phyloP scores from a whole-genome alignment of 2,329 filamentous ascomycete species.

The Penicillium griseofulvum region DNA sequence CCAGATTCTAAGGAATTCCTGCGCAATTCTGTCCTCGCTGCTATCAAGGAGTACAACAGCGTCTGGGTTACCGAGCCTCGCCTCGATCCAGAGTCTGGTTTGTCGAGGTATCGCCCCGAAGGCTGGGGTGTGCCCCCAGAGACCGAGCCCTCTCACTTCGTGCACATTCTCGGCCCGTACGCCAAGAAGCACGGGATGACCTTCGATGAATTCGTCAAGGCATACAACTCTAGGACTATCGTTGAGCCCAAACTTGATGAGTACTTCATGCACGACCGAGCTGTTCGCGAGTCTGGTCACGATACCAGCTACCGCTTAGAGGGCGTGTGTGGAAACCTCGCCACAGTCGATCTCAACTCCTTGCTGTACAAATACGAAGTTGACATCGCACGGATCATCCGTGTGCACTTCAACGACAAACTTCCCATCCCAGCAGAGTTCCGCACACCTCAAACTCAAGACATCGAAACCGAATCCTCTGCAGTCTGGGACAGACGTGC shows the following conservation, averaged over 20 bases:
- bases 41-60: constrained; percentile 93
- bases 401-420: constrained; percentile 76
- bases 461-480: constrained; percentile 74
- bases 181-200: constrained; percentile 77
- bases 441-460: constrained; percentile 62
- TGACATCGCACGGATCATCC: constrained; percentile 85
- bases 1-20: constrained; percentile 78
- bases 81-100: constrained; percentile 70
- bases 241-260: constrained; percentile 85
- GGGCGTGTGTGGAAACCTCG: constrained; percentile 79
- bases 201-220: constrained; percentile 79
- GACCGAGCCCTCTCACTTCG: constrained; percentile 83
- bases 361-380: constrained; percentile 95
- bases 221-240: constrained; percentile 77
- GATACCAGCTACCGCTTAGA: constrained; percentile 95
- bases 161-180: constrained; percentile 78
- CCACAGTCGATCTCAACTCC: constrained; percentile 92
- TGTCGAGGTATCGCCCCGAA: constrained; percentile 81
- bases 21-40: constrained; percentile 73
- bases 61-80: constrained; percentile 82
- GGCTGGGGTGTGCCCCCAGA: constrained; percentile 86
- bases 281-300: constrained; percentile 93
- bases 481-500: constrained; percentile 87
- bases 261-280: constrained; percentile 94
- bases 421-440: constrained; percentile 81